Conservation (phyloP, 1,139 yeast species). For the Suhomyces yuchorum region DNA sequence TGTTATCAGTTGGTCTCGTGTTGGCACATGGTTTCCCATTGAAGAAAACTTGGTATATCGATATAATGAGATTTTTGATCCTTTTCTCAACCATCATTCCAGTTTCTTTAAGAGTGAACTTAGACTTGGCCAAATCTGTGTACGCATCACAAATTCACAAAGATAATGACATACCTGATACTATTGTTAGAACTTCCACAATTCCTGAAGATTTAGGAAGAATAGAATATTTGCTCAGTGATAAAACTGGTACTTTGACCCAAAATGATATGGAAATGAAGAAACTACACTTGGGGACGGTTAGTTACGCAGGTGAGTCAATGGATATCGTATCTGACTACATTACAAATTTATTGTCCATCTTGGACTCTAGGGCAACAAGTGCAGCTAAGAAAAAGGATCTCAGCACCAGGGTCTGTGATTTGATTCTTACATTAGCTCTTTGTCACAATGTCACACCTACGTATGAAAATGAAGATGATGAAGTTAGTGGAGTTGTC, state of each 20-base stretch:
- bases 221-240: conserved; percentile 87
- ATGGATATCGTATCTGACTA: conserved; percentile 84
- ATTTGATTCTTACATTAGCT: conserved; percentile 78
- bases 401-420: conserved; percentile 73
- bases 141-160: conserved; percentile 95
- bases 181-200: conserved; percentile 94
- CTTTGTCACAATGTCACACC: conserved; percentile 97
- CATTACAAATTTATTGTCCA: conserved; percentile 39
- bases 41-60: conserved; percentile 76
- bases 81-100: conserved; percentile 95
- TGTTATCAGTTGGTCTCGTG: conserved; percentile 75
- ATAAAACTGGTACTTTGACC: conserved; percentile 96
- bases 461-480: conserved; percentile 52
- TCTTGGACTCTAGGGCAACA: conserved; percentile 24
- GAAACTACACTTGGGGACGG: conserved; percentile 88
- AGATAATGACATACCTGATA: conserved; percentile 76
- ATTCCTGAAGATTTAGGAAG: conserved; percentile 98
- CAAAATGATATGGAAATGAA: conserved; percentile 98
- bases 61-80: conserved; percentile 85
- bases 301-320: conserved; percentile 89
- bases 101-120: conserved; percentile 88
- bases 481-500: conserved; percentile 41
- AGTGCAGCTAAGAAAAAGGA: conserved; percentile 48
- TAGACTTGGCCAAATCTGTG: conserved; percentile 94
- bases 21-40: conserved; percentile 74